Conservation (phyloP, 345 rosid genomes). For the Cardamine resedifolia region DNA sequence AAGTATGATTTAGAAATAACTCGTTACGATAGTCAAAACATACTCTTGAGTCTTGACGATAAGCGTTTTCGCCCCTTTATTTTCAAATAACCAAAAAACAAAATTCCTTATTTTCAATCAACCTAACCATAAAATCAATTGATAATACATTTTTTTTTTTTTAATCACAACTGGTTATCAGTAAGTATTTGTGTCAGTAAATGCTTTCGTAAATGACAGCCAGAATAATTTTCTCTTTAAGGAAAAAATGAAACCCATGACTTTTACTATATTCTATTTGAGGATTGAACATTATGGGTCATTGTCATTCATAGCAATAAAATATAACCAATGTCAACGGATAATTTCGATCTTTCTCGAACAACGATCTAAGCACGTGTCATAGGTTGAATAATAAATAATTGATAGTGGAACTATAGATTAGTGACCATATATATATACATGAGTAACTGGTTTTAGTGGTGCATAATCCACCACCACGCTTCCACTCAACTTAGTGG, state of each 20-base stretch:
- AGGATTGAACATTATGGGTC: slow-evolving; percentile 21
- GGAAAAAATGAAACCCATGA: neutral
- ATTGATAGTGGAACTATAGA: slow-evolving; percentile 24
- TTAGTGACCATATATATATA: slow-evolving; percentile 27
- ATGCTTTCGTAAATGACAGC: neutral
- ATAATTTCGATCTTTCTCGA: slow-evolving; percentile 20
- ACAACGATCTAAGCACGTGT: slow-evolving; percentile 31
- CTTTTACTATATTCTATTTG: neutral
- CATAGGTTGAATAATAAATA: slow-evolving; percentile 4
- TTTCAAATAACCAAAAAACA: no score
- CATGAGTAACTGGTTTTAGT: neutral
- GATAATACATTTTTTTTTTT: no score
- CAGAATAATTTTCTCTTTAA: neutral
- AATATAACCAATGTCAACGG: slow-evolving; percentile 11
- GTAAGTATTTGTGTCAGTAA: neutral
- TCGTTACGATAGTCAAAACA: neutral
- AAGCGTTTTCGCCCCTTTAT: no score
- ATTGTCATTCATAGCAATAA: slow-evolving; percentile 25
- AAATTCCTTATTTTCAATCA: neutral
- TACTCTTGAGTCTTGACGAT: no score
- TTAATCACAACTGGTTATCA: neutral
- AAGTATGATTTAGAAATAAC: no score
- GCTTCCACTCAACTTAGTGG: slow-evolving; percentile 31
- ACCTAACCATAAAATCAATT: neutral
- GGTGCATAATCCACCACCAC: slow-evolving; percentile 24